Conservation (phyloP, 805 yeast genomes). For the Teunomyces stri region DNA sequence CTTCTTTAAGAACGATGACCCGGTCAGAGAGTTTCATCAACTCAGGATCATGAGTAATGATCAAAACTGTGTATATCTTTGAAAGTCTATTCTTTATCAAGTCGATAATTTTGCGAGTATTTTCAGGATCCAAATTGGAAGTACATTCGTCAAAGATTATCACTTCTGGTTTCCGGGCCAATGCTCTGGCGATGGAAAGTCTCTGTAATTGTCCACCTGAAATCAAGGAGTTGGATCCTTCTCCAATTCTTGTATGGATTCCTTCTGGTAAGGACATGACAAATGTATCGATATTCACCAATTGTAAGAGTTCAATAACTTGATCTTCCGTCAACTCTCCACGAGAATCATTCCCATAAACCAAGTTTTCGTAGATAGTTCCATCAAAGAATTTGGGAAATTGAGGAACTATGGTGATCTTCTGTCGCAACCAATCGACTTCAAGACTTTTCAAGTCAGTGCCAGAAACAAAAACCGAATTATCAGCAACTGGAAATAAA, state of each 20-base stretch:
- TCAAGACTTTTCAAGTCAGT: slow-evolving; percentile 47
- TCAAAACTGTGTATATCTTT: slow-evolving; percentile 40
- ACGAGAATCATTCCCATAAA: slow-evolving; percentile 48
- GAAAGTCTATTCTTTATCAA: slow-evolving; percentile 42
- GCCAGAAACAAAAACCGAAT: slow-evolving; percentile 45
- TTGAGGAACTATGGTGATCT: slow-evolving; percentile 74
- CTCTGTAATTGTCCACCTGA: slow-evolving; percentile 95
- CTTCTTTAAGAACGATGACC: slow-evolving; percentile 48
- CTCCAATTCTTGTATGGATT: slow-evolving; percentile 58
- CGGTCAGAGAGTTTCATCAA: slow-evolving; percentile 60
- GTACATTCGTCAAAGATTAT: slow-evolving; percentile 89
- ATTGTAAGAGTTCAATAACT: slow-evolving; percentile 38
- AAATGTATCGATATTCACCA: slow-evolving; percentile 54
- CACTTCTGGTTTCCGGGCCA: slow-evolving; percentile 61
- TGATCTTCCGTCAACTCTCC: slow-evolving; percentile 21
- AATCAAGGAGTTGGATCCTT: slow-evolving; percentile 41
- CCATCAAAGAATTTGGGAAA: slow-evolving; percentile 71
- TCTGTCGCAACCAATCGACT: slow-evolving; percentile 46
- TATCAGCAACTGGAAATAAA: slow-evolving; percentile 43
- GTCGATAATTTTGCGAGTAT: slow-evolving; percentile 47
- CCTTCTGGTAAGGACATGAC: slow-evolving; percentile 55
- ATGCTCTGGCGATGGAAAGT: slow-evolving; percentile 77
- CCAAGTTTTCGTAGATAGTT: slow-evolving; percentile 64
- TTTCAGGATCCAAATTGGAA: slow-evolving; percentile 74
- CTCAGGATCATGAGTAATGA: slow-evolving; percentile 73